Evolutionary conservation across 805 yeast species (phyloP).

Genomic region (Metschnikowia kunwiensis): DNA sequence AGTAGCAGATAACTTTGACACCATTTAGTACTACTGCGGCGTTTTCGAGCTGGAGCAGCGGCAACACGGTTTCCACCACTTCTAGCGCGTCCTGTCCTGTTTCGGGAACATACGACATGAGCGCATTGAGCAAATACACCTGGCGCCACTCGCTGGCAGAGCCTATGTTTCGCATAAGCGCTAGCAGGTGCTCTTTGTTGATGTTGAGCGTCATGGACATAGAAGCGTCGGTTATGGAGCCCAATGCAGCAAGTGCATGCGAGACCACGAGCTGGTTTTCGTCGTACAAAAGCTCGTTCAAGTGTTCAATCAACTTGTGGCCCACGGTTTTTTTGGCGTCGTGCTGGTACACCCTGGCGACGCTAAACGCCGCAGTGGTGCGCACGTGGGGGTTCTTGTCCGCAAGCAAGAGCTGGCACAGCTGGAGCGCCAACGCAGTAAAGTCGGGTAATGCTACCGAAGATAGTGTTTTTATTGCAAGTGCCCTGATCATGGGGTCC

Average conservation of each 20-base stretch:
- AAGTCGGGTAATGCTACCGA: conserved; percentile 56
- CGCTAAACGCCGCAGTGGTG: conserved; percentile 65
- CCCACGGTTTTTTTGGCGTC: conserved; percentile 46
- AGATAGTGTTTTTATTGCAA: conserved; percentile 64
- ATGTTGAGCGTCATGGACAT: conserved; percentile 50
- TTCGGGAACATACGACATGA: conserved; percentile 71
- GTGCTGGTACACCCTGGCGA: conserved; percentile 62
- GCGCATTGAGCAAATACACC: conserved; percentile 58
- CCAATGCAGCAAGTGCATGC: conserved; percentile 66
- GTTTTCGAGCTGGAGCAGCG: conserved; percentile 76
- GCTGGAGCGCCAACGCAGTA: conserved; percentile 42
- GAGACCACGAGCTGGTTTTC: conserved; percentile 59
- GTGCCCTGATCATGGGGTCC: conserved; percentile 49
- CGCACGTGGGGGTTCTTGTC: conserved; percentile 60
- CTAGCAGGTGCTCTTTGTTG: conserved; percentile 43
- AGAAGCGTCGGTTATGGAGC: conserved; percentile 58
- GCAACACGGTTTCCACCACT: conserved; percentile 61
- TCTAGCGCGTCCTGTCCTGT: conserved; percentile 60
- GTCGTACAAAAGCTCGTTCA: conserved; percentile 57
- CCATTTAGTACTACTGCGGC: conserved; percentile 79
- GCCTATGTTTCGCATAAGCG: conserved; percentile 33
- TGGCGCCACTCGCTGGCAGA: conserved; percentile 70
- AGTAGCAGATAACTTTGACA: conserved; percentile 65
- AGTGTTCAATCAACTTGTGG: conserved; percentile 42
- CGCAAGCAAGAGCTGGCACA: conserved; percentile 32